phyloP scores from a whole-genome alignment of 495 filamentous ascomycete genomes.

The Geopyxis carbonaria region DNA sequence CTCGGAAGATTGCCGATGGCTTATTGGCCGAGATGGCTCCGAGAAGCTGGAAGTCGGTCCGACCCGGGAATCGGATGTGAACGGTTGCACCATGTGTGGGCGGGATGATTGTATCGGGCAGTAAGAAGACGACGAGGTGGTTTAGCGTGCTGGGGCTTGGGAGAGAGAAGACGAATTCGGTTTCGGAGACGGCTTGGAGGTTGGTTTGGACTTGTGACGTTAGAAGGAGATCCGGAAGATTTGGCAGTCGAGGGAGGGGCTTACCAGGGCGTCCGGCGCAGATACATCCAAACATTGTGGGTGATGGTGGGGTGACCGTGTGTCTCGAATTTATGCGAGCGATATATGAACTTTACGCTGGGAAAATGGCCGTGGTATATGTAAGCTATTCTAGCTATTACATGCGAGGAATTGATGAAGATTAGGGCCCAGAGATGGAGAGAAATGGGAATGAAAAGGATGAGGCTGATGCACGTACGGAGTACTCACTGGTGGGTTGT shows the following conservation, averaged over 20 bases:
- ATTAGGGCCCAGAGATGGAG: too few relatives aligned
- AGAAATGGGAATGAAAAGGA: too few relatives aligned
- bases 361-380: too few relatives aligned
- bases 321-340: too few relatives aligned
- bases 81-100: slow-evolving; percentile 67
- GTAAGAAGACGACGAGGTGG: slow-evolving; percentile 77
- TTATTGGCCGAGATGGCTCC: slow-evolving; percentile 79
- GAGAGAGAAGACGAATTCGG: slow-evolving; percentile 51
- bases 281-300: slow-evolving; percentile 26
- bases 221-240: slow-evolving; percentile 17
- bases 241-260: slow-evolving; percentile 23
- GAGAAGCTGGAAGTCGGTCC: slow-evolving; percentile 54
- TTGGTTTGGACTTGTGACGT: slow-evolving; percentile 40
- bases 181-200: slow-evolving; percentile 40
- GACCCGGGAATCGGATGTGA: slow-evolving; percentile 53
- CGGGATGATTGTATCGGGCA: slow-evolving; percentile 61
- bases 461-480: too few relatives aligned
- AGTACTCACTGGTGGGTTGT: too few relatives aligned
- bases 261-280: slow-evolving; percentile 25
- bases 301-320: too few relatives aligned
- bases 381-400: too few relatives aligned
- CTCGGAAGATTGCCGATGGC: slow-evolving; percentile 64
- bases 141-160: slow-evolving; percentile 43
- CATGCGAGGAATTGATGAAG: too few relatives aligned
- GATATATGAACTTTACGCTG: too few relatives aligned